Conservation (phyloP, 192 early-diverging fungal species). For the Rhizoclosmatium sp. region DNA sequence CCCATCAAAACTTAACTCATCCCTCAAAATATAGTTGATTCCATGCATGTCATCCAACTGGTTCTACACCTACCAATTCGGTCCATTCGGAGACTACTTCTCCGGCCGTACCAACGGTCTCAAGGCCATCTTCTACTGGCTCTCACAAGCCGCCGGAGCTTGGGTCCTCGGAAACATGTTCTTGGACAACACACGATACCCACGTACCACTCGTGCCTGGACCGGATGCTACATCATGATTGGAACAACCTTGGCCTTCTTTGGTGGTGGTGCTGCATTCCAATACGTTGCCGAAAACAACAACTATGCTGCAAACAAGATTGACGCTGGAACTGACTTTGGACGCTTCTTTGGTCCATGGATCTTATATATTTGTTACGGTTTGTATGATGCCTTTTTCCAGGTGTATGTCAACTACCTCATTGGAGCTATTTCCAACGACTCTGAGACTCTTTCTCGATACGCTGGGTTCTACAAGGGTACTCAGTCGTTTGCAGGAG, state of each 20-base stretch:
- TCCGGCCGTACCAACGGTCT: background rate
- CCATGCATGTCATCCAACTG: constrained; percentile 47
- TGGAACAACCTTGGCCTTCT: constrained; percentile 15
- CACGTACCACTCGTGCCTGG: constrained; percentile 68
- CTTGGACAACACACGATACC: constrained; percentile 33
- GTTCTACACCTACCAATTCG: constrained; percentile 19
- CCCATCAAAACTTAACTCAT: background rate
- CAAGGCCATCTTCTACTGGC: constrained; percentile 20
- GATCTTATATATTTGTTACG: constrained; percentile 78
- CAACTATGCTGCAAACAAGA: constrained; percentile 50
- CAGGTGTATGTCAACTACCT: too few species aligned
- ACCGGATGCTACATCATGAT: constrained; percentile 57
- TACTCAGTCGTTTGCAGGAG: constrained; percentile 80
- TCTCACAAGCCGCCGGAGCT: constrained; percentile 12
- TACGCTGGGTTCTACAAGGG: constrained; percentile 88
- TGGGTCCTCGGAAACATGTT: too few species aligned
- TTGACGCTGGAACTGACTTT: constrained; percentile 27
- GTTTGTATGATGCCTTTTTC: constrained; percentile 25
- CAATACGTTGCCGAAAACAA: constrained; percentile 49
- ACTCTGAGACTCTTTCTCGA: constrained; percentile 39
- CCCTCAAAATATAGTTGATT: constrained; percentile 75
- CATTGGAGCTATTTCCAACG: too few species aligned
- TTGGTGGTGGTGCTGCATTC: constrained; percentile 27
- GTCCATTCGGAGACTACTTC: constrained; percentile 19
- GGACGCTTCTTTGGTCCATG: constrained; percentile 61